phyloP scores from a whole-genome alignment of 352 stramenopile genomes.

The Phytophthora brassicae region DNA sequence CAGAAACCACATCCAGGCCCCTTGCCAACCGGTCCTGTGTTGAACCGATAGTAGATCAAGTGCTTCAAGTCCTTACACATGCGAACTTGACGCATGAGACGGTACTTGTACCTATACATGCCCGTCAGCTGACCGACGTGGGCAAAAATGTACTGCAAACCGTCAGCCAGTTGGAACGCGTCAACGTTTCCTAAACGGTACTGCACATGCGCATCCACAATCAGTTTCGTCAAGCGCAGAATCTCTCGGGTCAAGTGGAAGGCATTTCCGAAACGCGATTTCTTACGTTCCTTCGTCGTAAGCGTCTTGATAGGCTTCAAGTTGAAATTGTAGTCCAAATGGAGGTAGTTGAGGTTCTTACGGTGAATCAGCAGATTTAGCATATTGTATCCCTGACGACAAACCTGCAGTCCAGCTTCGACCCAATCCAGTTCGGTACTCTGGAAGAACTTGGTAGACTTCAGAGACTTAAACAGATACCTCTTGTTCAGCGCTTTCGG shows the following conservation, averaged over 20 bases:
- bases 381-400: constrained; percentile 99
- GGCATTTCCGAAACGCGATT: constrained; percentile 96
- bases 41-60: constrained; percentile 99
- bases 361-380: constrained; percentile 99
- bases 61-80: constrained; percentile 99
- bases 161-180: constrained; percentile 99
- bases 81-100: constrained; percentile 95
- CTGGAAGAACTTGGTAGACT: constrained; percentile 99
- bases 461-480: constrained; percentile 98
- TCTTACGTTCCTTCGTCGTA: constrained; percentile 99
- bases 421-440: constrained; percentile 99
- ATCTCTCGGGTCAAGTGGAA: constrained; percentile 98
- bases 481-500: constrained; percentile 97
- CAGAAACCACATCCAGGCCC: constrained; percentile 99
- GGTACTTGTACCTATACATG: constrained; percentile 99
- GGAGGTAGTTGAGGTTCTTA: constrained; percentile 99
- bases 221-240: constrained; percentile 98
- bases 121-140: constrained; percentile 99
- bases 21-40: constrained; percentile 99
- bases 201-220: constrained; percentile 99
- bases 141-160: constrained; percentile 99
- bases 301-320: constrained; percentile 99
- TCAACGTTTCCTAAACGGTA: constrained; percentile 99
- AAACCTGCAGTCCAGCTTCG: constrained; percentile 97
- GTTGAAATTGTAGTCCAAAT: constrained; percentile 99